Percentiles rank a stretch among this genome's conserved stretches.
phyloP scores from a whole-genome alignment of 176 grass and related monocot genomes.

The Microstegium vimineum region DNA sequence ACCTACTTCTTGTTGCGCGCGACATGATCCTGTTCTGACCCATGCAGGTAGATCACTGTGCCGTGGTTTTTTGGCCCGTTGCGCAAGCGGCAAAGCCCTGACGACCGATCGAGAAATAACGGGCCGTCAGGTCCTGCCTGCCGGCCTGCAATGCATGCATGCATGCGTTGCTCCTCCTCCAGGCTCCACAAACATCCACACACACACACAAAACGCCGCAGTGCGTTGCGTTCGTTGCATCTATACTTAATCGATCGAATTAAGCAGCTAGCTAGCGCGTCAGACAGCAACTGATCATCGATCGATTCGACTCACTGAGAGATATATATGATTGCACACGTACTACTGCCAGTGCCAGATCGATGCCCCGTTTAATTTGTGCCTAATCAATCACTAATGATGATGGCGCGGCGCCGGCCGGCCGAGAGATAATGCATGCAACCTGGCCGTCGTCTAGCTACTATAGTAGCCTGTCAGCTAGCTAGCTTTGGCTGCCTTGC shows the following conservation, averaged over 20 bases:
- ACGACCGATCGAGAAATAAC: background rate
- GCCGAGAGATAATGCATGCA: background rate
- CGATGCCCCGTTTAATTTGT: background rate
- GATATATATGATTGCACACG: too few relatives aligned
- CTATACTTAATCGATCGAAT: background rate
- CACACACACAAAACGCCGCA: background rate
- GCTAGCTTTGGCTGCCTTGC: background rate
- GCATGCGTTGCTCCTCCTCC: background rate
- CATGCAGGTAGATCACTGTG: background rate
- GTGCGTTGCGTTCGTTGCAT: background rate
- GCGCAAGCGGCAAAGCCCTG: background rate
- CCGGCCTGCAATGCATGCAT: too few relatives aligned
- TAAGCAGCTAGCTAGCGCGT: background rate
- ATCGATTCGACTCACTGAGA: background rate
- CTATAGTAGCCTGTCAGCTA: background rate
- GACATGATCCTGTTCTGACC: constrained; percentile 1
- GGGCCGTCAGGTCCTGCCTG: background rate
- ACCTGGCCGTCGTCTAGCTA: background rate
- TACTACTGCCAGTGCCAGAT: background rate
- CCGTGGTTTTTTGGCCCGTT: background rate
- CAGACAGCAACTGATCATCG: constrained; percentile 19
- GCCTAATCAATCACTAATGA: background rate
- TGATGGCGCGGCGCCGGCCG: background rate
- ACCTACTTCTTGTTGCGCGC: too few relatives aligned
- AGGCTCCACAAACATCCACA: background rate